Base-by-base conservation (phyloP, 352 stramenopile genomes). In the Phytophthora quininea region DNA sequence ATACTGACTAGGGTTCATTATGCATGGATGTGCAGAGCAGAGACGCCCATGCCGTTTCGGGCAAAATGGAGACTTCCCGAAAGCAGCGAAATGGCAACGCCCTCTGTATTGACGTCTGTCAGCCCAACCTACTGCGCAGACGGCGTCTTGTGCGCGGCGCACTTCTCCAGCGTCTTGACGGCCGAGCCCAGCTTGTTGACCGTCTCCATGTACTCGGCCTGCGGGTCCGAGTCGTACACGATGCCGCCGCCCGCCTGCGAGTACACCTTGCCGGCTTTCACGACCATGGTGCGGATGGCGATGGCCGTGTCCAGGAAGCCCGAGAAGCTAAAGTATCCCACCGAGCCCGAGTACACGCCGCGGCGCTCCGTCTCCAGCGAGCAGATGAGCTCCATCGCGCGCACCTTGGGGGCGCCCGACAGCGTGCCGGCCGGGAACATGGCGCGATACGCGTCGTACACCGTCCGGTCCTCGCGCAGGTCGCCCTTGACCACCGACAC, bases 321-420 rank as follows among this genome's bases (percentile, higher is more conserved):
- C 19, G 78, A 91, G 70, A 96, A 97, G 56, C 84, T 92, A 53
- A 95, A 91, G 75, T 95, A 97, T 31, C 90, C 90, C 35, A 97
- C 88, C 14, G 87, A 95, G 50, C 90, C 90, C 6, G 76, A 88
- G 73, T 96, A 97, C n/a, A 96, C 69, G 3, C 87, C 87, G 52
- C 90, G 87, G 11, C 86, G 82, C 56, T 97, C 87, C 0, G 80
- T 76, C 69, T 97, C 90, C 2, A 97, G 73, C 40, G 80, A 82
- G 68, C 83, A 95, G 57, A 97, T 95, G 30, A 97, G 74, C 71
- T 97, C 87, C 86, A 97, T 96, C 7, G 90, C 90, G 61, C 89
- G 90, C 63, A 97, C 88, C 69, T 97, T 97, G 4, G 90, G 90
- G 2, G 90, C 90, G n/a, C 90, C 90, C 1, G 88, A 95, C 32